These are phyloP conservation scores for Gynochthodes officinalis DNA, from an alignment of 257 asterid genomes.

Conservation along the genomic window DNA sequence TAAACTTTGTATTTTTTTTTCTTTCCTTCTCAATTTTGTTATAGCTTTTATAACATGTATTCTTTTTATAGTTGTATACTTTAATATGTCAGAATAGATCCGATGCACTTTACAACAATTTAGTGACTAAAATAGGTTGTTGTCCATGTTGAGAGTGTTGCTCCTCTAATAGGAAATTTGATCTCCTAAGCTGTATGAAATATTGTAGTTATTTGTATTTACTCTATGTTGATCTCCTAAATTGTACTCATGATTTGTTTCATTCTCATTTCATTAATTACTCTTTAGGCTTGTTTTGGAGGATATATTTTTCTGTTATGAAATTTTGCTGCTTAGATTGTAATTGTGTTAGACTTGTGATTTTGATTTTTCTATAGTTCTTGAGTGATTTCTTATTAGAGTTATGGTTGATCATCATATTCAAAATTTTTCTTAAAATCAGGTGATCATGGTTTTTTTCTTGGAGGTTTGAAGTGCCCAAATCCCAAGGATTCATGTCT, in stretches of 20 bases:
- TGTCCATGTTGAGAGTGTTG: too few species aligned
- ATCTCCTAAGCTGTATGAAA: too few species aligned
- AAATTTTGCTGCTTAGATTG: background rate
- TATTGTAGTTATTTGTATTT: background rate
- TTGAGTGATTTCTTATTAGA: background rate
- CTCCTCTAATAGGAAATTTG: too few species aligned
- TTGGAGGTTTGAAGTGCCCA: slow-evolving; percentile 45
- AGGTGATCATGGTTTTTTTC: slow-evolving; percentile 54
- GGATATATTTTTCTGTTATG: background rate
- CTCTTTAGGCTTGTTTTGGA: background rate
- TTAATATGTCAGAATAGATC: background rate
- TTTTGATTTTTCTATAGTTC: background rate
- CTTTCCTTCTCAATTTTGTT: too few species aligned
- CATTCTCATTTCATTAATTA: background rate
- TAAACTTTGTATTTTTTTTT: too few species aligned
- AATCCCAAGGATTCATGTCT: slow-evolving; percentile 51
- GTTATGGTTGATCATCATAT: slow-evolving; percentile 21
- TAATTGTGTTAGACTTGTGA: background rate
- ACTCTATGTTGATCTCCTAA: slow-evolving; percentile 6
- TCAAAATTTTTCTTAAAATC: slow-evolving; percentile 22
- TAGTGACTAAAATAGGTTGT: too few species aligned
- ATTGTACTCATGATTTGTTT: background rate
- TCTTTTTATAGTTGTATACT: background rate
- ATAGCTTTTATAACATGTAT: too few species aligned
- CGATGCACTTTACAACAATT: too few species aligned